Conservation (phyloP, 129 eudicot species). For the Helichrysum umbraculigerum region DNA sequence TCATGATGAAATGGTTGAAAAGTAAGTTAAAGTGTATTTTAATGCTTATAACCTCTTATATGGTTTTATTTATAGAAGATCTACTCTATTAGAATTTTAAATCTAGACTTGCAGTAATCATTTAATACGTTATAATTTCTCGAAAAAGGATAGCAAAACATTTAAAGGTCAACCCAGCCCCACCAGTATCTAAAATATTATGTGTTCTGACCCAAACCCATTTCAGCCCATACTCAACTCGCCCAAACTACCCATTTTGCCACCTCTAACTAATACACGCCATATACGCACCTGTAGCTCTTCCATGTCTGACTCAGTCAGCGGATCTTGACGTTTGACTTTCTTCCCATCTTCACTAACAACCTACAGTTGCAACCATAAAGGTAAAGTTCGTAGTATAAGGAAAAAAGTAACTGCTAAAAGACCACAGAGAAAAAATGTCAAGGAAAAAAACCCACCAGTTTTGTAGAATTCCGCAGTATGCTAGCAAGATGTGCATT, state of each 20-base stretch:
- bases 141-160: neutral
- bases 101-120: neutral
- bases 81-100: neutral
- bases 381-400: neutral
- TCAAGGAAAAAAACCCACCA: constrained; percentile 42
- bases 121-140: neutral
- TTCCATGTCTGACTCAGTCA: constrained; percentile 79
- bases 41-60: neutral
- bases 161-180: neutral
- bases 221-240: neutral
- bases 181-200: neutral
- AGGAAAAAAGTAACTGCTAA: neutral
- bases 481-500: constrained; percentile 73
- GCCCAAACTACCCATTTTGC: neutral
- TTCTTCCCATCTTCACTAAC: constrained; percentile 94
- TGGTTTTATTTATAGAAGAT: neutral
- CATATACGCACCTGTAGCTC: constrained; percentile 62
- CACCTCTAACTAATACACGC: neutral
- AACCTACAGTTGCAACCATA: constrained; percentile 39
- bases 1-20: neutral
- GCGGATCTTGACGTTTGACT: constrained; percentile 67
- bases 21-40: neutral
- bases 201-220: neutral
- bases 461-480: constrained; percentile 73
- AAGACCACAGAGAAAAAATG: neutral